Evolutionary conservation across 1,284 basidiomycete species (phyloP).

Genomic region (Ceratobasidium papillatum): DNA sequence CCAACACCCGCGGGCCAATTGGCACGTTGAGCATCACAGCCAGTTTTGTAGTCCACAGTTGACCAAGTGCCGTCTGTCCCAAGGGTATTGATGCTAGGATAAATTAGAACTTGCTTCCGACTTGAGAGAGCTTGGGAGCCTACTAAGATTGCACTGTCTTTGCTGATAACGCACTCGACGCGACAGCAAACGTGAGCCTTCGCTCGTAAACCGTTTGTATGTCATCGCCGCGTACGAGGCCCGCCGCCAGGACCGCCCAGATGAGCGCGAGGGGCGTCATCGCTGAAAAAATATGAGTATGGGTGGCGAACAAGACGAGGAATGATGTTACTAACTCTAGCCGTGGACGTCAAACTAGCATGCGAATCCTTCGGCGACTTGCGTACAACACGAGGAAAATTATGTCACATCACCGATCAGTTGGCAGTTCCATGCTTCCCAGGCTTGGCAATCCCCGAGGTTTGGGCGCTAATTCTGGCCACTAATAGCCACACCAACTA

Average conservation of each 20-base stretch:
- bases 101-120: background rate
- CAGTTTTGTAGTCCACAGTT: conserved; percentile 65
- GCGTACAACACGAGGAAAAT: background rate
- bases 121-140: background rate
- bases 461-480: background rate
- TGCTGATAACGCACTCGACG: background rate
- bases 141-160: background rate
- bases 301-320: background rate
- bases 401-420: conserved; percentile 9
- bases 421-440: background rate
- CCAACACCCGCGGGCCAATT: conserved; percentile 69
- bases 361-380: too few relatives aligned
- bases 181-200: conserved; percentile 8
- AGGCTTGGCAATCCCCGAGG: background rate
- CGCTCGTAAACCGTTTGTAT: conserved; percentile 30
- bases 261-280: background rate
- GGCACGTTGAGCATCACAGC: conserved; percentile 65
- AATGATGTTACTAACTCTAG: background rate
- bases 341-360: background rate
- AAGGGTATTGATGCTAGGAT: conserved; percentile 1
- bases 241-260: background rate
- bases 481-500: background rate
- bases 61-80: conserved; percentile 46
- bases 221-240: background rate
- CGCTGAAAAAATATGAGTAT: background rate